Percentiles rank a stretch among this genome's conserved stretches.
phyloP scores from a whole-genome alignment of 2,329 filamentous ascomycete genomes.

The Capronia americana region DNA sequence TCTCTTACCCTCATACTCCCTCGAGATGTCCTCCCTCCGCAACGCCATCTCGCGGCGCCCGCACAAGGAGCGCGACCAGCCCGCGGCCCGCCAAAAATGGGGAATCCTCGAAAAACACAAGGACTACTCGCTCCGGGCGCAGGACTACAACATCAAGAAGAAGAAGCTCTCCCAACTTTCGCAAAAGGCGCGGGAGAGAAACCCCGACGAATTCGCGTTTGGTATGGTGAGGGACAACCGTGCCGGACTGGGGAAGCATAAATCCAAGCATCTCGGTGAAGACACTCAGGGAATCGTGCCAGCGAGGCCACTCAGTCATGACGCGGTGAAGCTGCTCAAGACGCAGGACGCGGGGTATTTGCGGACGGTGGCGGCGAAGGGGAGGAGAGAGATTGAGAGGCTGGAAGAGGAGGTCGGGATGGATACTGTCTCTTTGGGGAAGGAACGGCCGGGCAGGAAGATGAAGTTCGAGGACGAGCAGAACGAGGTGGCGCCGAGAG shows the following conservation, averaged over 20 bases:
- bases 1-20: background rate
- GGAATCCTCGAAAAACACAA: slow-evolving; percentile 97
- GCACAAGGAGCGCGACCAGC: slow-evolving; percentile 89
- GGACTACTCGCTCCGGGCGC: slow-evolving; percentile 70
- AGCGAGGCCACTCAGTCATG: slow-evolving; percentile 52
- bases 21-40: slow-evolving; percentile 63
- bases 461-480: slow-evolving; percentile 48
- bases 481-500: slow-evolving; percentile 38
- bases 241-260: slow-evolving; percentile 51
- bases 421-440: slow-evolving; percentile 40
- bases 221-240: slow-evolving; percentile 65
- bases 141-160: slow-evolving; percentile 69
- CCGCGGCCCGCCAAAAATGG: slow-evolving; percentile 79
- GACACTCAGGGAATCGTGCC: background rate
- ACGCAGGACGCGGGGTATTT: slow-evolving; percentile 70
- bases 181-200: slow-evolving; percentile 65
- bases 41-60: slow-evolving; percentile 77
- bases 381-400: slow-evolving; percentile 52
- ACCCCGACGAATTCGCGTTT: slow-evolving; percentile 72
- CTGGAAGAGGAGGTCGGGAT: slow-evolving; percentile 48
- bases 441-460: slow-evolving; percentile 40
- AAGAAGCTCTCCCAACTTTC: slow-evolving; percentile 64
- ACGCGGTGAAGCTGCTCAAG: slow-evolving; percentile 69
- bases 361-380: slow-evolving; percentile 64
- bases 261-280: slow-evolving; percentile 46